Conservation (phyloP, 345 rosid genomes). For the Clarkia xantiana region DNA sequence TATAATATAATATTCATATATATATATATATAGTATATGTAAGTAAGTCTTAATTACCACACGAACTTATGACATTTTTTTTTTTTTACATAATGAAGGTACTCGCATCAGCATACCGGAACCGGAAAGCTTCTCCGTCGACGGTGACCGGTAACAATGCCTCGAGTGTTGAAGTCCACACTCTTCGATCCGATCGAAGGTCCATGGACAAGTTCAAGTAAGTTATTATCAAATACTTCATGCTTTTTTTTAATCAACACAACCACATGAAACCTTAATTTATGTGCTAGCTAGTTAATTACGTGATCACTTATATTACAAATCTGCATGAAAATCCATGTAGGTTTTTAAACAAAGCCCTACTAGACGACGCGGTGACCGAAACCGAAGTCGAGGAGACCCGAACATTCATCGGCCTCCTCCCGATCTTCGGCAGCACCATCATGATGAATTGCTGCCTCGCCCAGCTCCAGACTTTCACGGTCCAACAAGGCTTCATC, state of each 20-base stretch:
- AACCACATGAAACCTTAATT: background rate
- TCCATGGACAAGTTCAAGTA: slow-evolving; percentile 24
- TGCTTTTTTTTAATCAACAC: too few species aligned
- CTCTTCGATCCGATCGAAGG: slow-evolving; percentile 1
- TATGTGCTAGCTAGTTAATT: background rate
- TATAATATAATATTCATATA: too few species aligned
- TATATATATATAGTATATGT: too few species aligned
- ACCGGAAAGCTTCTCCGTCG: slow-evolving; percentile 19
- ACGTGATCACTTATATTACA: background rate
- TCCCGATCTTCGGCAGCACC: slow-evolving; percentile 48
- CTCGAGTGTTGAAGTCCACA: slow-evolving; percentile 1
- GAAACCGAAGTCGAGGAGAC: slow-evolving; percentile 33
- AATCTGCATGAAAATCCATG: background rate
- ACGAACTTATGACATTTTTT: too few species aligned
- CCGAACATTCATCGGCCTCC: slow-evolving; percentile 32
- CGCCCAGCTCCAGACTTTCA: slow-evolving; percentile 45
- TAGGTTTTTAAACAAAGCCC: slow-evolving; percentile 39
- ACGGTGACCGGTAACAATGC: background rate
- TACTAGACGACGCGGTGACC: slow-evolving; percentile 13
- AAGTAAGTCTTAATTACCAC: too few species aligned
- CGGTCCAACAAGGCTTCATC: slow-evolving; percentile 39
- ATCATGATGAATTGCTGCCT: slow-evolving; percentile 50
- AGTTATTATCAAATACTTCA: background rate
- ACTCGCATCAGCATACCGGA: slow-evolving; percentile 24
- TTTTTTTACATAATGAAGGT: slow-evolving; percentile 31